These are phyloP conservation scores for Penicillium paxilli DNA, from an alignment of 495 filamentous ascomycete species.

Conservation along the genomic window DNA sequence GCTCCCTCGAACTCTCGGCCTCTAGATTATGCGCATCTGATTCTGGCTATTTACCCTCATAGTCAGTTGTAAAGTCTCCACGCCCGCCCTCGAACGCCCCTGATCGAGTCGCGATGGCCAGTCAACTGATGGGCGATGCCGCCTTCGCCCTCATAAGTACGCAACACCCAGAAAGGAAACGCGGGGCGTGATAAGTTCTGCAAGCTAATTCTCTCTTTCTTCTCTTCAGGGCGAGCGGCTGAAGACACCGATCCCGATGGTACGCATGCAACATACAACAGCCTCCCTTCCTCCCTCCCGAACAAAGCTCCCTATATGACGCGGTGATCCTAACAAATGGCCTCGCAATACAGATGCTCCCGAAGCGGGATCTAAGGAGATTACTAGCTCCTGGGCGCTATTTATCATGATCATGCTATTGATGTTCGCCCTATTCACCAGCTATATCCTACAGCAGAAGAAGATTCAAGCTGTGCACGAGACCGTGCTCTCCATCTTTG, in stretches of 20 bases:
- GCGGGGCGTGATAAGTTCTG: neutral
- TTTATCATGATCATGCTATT: slow-evolving; percentile 94
- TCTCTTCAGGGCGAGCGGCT: slow-evolving; percentile 30
- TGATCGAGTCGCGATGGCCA: slow-evolving; percentile 37
- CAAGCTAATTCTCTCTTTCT: slow-evolving; percentile 19
- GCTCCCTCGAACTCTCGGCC: slow-evolving; percentile 2
- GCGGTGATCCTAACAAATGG: slow-evolving; percentile 21
- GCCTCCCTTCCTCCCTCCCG: slow-evolving; percentile 6
- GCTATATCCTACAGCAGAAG: slow-evolving; percentile 91
- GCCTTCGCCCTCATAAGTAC: slow-evolving; percentile 42
- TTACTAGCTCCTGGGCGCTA: slow-evolving; percentile 91
- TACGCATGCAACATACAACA: slow-evolving; percentile 27
- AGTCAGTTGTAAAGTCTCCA: slow-evolving; percentile 33
- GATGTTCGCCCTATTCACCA: slow-evolving; percentile 92
- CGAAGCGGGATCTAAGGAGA: slow-evolving; percentile 78
- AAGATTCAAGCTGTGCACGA: slow-evolving; percentile 97
- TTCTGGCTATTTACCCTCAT: slow-evolving; percentile 28
- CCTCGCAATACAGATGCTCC: slow-evolving; percentile 42
- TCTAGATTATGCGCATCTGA: slow-evolving; percentile 40
- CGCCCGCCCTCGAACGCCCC: slow-evolving; percentile 24
- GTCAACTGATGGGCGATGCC: slow-evolving; percentile 38
- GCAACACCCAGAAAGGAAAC: slow-evolving; percentile 1
- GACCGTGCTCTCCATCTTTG: slow-evolving; percentile 97
- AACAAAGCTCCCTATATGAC: neutral
- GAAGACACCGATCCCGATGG: slow-evolving; percentile 54